Conservation (phyloP, 305 asterid genomes). For the Andrographis paniculata region DNA sequence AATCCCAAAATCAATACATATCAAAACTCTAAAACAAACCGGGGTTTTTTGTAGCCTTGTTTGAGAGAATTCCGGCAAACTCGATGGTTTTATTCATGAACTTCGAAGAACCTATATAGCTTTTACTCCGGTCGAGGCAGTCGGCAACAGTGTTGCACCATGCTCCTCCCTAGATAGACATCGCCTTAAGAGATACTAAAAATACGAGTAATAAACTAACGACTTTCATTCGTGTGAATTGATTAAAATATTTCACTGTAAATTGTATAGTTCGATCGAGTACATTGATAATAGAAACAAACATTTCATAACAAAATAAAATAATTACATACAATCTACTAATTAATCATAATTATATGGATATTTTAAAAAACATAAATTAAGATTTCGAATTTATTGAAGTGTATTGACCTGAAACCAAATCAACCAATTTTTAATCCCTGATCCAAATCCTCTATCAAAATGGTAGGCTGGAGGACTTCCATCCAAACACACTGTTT, state of each 20-base stretch:
- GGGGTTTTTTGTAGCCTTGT: neutral
- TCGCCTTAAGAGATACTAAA: neutral
- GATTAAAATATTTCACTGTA: neutral
- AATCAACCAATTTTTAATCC: constrained; percentile 60
- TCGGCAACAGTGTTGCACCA: neutral
- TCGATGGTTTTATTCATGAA: neutral
- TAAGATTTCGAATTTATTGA: no score
- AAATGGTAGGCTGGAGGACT: constrained; percentile 77
- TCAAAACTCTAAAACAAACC: neutral
- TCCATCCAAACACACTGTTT: constrained; percentile 80
- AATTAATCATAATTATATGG: neutral
- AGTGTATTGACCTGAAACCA: constrained; percentile 53
- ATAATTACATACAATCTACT: no score
- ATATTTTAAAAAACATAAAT: neutral
- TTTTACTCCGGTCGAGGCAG: neutral
- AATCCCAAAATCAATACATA: neutral
- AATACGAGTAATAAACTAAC: neutral
- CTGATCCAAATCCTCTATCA: constrained; percentile 53
- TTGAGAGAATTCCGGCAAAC: neutral
- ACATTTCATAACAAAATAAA: no score
- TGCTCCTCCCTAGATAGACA: neutral
- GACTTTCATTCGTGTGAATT: neutral
- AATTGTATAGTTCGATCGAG: no score
- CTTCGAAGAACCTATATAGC: neutral
- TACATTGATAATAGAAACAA: no score